Percentiles rank a stretch among this genome's conserved stretches.
phyloP scores from a whole-genome alignment of 768 basidiomycete species.

The Suillus brevipes region DNA sequence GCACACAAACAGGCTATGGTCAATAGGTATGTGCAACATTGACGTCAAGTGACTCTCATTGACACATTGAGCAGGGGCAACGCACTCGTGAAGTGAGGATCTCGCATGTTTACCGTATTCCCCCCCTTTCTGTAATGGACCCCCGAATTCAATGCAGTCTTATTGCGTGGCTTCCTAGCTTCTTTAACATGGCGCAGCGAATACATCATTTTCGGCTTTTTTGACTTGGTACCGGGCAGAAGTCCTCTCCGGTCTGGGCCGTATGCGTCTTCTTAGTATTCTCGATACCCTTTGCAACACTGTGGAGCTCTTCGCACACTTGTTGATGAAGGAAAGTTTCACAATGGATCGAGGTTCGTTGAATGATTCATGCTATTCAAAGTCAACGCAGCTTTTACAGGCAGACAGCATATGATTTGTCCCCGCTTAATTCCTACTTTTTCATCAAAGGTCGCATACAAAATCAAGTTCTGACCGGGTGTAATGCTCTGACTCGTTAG shows the following conservation, averaged over 20 bases:
- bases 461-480: too few relatives aligned
- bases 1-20: constrained; percentile 71
- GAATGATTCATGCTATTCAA: neutral
- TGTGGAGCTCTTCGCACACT: neutral
- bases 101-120: neutral
- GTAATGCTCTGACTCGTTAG: neutral
- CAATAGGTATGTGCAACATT: constrained; percentile 58
- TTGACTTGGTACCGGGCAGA: neutral
- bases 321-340: neutral
- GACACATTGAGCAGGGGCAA: constrained; percentile 22
- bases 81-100: neutral
- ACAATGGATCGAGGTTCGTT: neutral
- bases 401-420: too few relatives aligned
- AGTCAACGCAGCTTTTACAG: neutral
- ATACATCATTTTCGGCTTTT: neutral
- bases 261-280: neutral
- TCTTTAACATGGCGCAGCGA: neutral
- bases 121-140: neutral
- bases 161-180: neutral
- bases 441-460: too few relatives aligned
- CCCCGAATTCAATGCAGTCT: neutral
- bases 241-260: neutral
- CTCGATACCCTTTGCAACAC: neutral
- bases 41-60: constrained; percentile 5
- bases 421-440: neutral